Evolutionary conservation across 2,329 filamentous ascomycete genomes (phyloP).

Genomic region (Stemphylium beticola): DNA sequence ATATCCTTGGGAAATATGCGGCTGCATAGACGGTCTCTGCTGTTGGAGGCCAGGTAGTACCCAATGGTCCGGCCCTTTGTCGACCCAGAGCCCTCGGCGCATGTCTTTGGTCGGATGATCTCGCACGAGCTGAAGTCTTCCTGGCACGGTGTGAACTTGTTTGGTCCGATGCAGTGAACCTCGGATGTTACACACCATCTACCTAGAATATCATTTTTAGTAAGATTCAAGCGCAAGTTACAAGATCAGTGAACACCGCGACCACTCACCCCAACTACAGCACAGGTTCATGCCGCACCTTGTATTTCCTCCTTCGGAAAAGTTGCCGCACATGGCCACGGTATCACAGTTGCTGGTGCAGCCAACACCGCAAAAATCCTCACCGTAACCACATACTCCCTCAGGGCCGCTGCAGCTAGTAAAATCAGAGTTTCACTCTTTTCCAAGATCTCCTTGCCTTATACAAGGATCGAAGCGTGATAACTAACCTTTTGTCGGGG

Average conservation of each 20-base stretch:
- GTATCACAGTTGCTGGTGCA: constrained; percentile 3
- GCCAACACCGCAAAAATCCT: constrained; percentile 12
- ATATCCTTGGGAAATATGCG: constrained; percentile 22
- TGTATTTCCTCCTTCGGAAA: constrained; percentile 8
- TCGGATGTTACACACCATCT: constrained; percentile 27
- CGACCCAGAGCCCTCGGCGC: not conserved
- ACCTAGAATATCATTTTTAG: constrained; percentile 4
- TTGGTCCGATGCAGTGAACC: constrained; percentile 24
- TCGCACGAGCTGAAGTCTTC: constrained; percentile 45
- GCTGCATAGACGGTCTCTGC: constrained; percentile 43
- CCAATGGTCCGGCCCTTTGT: not conserved
- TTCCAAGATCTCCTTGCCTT: not conserved
- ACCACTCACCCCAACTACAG: constrained; percentile 12
- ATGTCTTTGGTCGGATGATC: not conserved
- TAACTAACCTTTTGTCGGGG: not conserved
- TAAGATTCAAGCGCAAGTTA: not conserved
- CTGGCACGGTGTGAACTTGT: constrained; percentile 39
- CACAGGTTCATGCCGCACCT: constrained; percentile 22
- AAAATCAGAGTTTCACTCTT: not conserved
- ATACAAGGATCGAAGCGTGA: not conserved
- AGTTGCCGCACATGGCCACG: not conserved
- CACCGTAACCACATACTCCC: constrained; percentile 13
- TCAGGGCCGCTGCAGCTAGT: constrained; percentile 7
- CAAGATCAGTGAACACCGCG: not conserved
- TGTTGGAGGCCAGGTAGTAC: too few relatives aligned